Conservation (phyloP, 2,329 filamentous ascomycete genomes). For the Colletotrichum spaethianum region DNA sequence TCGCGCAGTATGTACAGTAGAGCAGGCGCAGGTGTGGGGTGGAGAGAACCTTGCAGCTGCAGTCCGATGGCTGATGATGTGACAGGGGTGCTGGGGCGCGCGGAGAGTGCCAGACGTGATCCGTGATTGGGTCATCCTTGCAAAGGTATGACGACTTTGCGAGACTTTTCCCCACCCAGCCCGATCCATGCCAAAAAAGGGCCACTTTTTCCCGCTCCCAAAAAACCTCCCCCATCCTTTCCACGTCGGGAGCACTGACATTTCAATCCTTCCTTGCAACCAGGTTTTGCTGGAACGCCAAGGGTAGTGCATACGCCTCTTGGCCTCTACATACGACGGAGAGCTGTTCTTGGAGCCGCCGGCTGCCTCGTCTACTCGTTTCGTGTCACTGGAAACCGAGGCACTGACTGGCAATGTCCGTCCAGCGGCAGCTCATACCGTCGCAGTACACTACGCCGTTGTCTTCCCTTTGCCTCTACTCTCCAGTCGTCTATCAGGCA, state of each 20-base stretch:
- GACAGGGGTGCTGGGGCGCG: slow-evolving; percentile 10
- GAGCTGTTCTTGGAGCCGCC: not conserved
- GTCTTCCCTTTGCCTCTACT: not conserved
- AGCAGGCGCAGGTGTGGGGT: slow-evolving; percentile 17
- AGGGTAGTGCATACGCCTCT: not conserved
- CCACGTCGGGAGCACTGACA: slow-evolving; percentile 3
- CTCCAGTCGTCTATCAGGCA: not conserved
- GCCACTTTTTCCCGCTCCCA: slow-evolving; percentile 34
- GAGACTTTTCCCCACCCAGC: slow-evolving; percentile 14
- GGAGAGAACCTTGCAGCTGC: slow-evolving; percentile 25
- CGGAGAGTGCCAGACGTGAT: slow-evolving; percentile 13
- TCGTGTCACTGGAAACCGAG: not conserved
- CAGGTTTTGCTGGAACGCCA: not conserved
- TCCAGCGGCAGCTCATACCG: not conserved
- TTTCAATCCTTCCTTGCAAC: not conserved
- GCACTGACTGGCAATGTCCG: not conserved
- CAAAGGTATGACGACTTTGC: slow-evolving; percentile 35
- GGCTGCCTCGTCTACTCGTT: not conserved
- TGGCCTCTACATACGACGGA: not conserved
- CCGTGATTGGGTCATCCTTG: slow-evolving; percentile 40
- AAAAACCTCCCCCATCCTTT: slow-evolving; percentile 25
- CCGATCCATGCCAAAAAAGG: slow-evolving; percentile 18
- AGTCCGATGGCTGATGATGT: slow-evolving; percentile 31
- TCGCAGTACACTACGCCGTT: not conserved
- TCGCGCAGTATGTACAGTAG: too few relatives aligned